These are phyloP conservation scores for Hypoxylon crocopeplum DNA, from an alignment of 495 filamentous ascomycete genomes.

Conservation along the genomic window DNA sequence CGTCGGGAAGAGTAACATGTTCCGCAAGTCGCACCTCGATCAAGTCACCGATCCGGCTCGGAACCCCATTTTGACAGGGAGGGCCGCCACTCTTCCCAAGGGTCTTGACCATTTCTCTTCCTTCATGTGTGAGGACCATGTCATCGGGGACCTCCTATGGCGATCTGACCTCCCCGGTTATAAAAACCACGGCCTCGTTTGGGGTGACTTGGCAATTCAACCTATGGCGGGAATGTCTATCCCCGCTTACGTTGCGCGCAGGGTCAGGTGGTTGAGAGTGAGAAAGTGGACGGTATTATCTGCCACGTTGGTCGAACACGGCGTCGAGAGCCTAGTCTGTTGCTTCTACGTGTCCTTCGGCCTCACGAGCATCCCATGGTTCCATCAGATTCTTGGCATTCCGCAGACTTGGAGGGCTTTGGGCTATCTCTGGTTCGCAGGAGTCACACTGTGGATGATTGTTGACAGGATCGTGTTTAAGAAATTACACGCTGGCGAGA, in stretches of 20 bases:
- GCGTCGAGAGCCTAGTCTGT: slow-evolving; percentile 88
- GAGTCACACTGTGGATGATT: slow-evolving; percentile 72
- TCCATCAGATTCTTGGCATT: slow-evolving; percentile 60
- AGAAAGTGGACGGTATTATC: slow-evolving; percentile 91
- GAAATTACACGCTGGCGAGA: slow-evolving; percentile 71
- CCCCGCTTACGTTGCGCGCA: slow-evolving; percentile 77
- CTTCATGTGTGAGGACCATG: slow-evolving; percentile 97
- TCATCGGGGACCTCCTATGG: slow-evolving; percentile 94
- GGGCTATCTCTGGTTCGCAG: slow-evolving; percentile 66
- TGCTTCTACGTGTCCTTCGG: slow-evolving; percentile 80
- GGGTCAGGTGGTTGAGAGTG: slow-evolving; percentile 90
- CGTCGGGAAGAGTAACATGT: slow-evolving; percentile 98
- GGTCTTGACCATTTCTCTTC: slow-evolving; percentile 92
- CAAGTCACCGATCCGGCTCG: slow-evolving; percentile 67
- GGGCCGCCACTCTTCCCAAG: slow-evolving; percentile 55
- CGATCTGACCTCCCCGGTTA: slow-evolving; percentile 63
- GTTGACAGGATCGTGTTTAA: slow-evolving; percentile 77
- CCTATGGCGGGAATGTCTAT: slow-evolving; percentile 85
- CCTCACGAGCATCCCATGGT: slow-evolving; percentile 73
- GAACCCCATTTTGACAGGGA: slow-evolving; percentile 53
- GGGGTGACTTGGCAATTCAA: slow-evolving; percentile 87
- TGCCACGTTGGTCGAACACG: slow-evolving; percentile 93
- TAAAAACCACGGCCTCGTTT: slow-evolving; percentile 82
- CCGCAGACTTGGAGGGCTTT: slow-evolving; percentile 75
- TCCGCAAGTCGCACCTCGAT: slow-evolving; percentile 88